A percentile compares a stretch with the other conserved stretches of the same genome.
phyloP scores from a whole-genome alignment of 768 basidiomycete genomes.

The Kwoniella dendrophila region DNA sequence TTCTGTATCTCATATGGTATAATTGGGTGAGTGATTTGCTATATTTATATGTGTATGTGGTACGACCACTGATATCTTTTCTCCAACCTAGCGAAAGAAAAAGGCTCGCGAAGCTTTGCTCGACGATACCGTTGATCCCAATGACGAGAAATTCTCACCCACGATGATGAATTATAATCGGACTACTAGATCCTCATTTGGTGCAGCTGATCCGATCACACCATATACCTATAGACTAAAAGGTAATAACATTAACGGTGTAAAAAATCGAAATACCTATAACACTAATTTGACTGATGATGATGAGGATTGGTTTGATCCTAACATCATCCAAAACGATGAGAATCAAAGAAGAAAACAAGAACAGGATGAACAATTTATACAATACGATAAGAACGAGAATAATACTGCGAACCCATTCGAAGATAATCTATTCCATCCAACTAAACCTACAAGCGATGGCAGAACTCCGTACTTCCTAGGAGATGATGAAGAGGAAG shows the following conservation, averaged over 20 bases:
- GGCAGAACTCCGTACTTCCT: not conserved
- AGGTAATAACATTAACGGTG: not conserved
- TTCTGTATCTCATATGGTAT: conserved; percentile 20
- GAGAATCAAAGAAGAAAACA: not conserved
- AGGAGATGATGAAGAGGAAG: too few species aligned
- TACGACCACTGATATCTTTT: not conserved
- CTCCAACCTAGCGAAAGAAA: conserved; percentile 13
- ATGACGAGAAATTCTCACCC: conserved; percentile 7
- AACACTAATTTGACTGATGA: conserved; percentile 5
- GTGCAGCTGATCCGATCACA: conserved; percentile 20
- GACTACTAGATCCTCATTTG: conserved; percentile 19
- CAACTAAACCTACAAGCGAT: conserved; percentile 5
- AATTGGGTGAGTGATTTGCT: conserved; percentile 20
- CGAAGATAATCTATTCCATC: conserved; percentile 10
- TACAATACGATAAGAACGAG: not conserved
- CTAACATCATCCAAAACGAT: not conserved
- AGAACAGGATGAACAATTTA: too few species aligned
- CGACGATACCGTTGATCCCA: conserved; percentile 1
- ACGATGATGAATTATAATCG: conserved; percentile 6
- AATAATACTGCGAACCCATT: not conserved
- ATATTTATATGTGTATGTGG: not conserved
- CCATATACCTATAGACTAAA: not conserved
- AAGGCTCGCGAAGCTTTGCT: conserved; percentile 8
- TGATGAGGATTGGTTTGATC: conserved; percentile 16
- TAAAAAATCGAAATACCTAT: not conserved